phyloP scores from a whole-genome alignment of 1,284 basidiomycete genomes.

The Anthracocystis setariae region DNA sequence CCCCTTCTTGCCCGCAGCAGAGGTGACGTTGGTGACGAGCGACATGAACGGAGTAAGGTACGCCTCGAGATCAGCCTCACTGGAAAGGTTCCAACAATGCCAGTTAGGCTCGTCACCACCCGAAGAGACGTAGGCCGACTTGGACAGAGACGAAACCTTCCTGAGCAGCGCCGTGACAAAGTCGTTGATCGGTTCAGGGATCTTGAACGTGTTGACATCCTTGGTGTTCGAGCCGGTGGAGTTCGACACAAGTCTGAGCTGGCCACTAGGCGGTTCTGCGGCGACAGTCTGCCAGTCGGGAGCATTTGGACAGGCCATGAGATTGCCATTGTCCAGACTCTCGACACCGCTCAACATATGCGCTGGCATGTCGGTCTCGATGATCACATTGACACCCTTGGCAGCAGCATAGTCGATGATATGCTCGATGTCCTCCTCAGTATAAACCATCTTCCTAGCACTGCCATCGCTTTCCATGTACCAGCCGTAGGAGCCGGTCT shows the following conservation, averaged over 20 bases:
- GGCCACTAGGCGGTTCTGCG: constrained; percentile 80
- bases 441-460: constrained; percentile 71
- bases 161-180: constrained; percentile 54
- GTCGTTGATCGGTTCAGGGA: constrained; percentile 69
- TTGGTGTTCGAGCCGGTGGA: constrained; percentile 72
- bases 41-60: constrained; percentile 74
- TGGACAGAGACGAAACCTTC: constrained; percentile 70
- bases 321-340: constrained; percentile 74
- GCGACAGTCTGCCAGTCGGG: constrained; percentile 73
- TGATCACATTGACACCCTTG: constrained; percentile 81
- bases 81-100: constrained; percentile 73
- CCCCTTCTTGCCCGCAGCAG: constrained; percentile 72
- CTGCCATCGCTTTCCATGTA: constrained; percentile 48
- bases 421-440: constrained; percentile 73
- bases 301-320: constrained; percentile 77
- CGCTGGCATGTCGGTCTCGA: constrained; percentile 80
- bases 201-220: constrained; percentile 24
- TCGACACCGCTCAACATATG: constrained; percentile 77
- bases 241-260: constrained; percentile 70
- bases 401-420: constrained; percentile 79
- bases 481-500: constrained; percentile 77
- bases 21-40: constrained; percentile 72
- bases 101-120: constrained; percentile 85
- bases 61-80: constrained; percentile 46
- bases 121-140: constrained; percentile 76